Evolutionary conservation across 1,284 basidiomycete genomes (phyloP).

Genomic region (Mycena sp.): DNA sequence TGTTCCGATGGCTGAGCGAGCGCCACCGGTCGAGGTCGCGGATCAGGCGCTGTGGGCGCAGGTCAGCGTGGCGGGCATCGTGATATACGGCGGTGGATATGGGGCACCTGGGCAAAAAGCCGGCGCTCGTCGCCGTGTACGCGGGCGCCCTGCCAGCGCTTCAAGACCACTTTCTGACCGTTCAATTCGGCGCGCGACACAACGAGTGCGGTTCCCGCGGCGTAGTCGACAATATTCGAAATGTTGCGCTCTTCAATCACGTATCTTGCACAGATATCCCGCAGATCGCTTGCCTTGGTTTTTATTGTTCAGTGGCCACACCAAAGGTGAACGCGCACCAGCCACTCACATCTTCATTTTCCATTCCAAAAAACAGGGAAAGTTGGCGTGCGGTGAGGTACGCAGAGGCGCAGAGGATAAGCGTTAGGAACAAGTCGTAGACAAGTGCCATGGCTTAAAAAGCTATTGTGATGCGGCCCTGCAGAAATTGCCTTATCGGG

Average conservation of each 20-base stretch:
- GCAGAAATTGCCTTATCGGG: too few relatives aligned
- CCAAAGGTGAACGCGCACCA: neutral
- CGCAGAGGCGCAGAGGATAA: too few relatives aligned
- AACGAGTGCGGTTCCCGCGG: constrained; percentile 18
- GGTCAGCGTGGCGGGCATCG: too few relatives aligned
- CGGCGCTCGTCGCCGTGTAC: constrained; percentile 10
- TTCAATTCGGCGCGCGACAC: constrained; percentile 8
- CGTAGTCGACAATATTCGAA: neutral
- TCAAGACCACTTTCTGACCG: constrained; percentile 7
- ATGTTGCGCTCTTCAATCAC: constrained; percentile 4
- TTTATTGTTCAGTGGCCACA: neutral
- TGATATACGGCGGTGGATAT: too few relatives aligned
- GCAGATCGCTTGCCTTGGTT: constrained; percentile 19
- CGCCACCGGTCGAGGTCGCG: constrained; percentile 24
- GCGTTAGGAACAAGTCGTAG: too few relatives aligned
- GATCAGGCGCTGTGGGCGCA: constrained; percentile 13
- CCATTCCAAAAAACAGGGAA: too few relatives aligned
- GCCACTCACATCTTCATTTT: neutral
- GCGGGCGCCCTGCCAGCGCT: constrained; percentile 27
- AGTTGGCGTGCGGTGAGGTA: too few relatives aligned
- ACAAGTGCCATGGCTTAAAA: too few relatives aligned
- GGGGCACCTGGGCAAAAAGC: constrained; percentile 16
- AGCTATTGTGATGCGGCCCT: too few relatives aligned
- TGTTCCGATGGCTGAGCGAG: constrained; percentile 24
- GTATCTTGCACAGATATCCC: constrained; percentile 18